Percentiles rank a stretch among this genome's conserved stretches.
phyloP scores from a whole-genome alignment of 495 filamentous ascomycete genomes.

The Daldinia grandis region DNA sequence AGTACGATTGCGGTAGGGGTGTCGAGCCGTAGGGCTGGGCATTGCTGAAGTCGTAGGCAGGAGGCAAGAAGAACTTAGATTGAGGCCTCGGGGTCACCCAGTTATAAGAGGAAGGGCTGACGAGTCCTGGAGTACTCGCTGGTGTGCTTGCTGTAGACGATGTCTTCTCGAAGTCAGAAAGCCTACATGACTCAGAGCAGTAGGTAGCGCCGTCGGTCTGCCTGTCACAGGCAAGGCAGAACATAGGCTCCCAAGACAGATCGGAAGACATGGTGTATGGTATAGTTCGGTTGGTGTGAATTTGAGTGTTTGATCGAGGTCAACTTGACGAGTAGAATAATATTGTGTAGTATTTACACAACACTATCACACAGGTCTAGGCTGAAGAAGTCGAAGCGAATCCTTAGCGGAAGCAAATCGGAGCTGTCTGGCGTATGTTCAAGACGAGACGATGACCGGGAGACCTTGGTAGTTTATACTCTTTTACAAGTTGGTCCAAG shows the following conservation, averaged over 20 bases:
- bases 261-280: slow-evolving; percentile 65
- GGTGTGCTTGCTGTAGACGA: slow-evolving; percentile 64
- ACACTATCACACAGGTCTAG: slow-evolving; percentile 26
- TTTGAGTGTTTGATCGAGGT: slow-evolving; percentile 16
- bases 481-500: slow-evolving; percentile 32
- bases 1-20: slow-evolving; percentile 42
- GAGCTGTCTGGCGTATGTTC: slow-evolving; percentile 19
- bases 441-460: slow-evolving; percentile 25
- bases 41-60: slow-evolving; percentile 73
- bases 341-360: slow-evolving; percentile 15
- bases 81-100: slow-evolving; percentile 52
- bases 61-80: slow-evolving; percentile 71
- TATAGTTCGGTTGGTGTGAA: slow-evolving; percentile 20
- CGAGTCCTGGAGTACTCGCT: slow-evolving; percentile 60
- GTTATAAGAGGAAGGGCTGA: slow-evolving; percentile 54
- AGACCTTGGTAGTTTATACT: slow-evolving; percentile 23
- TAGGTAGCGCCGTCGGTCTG: slow-evolving; percentile 83
- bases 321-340: slow-evolving; percentile 13
- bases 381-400: slow-evolving; percentile 14
- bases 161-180: slow-evolving; percentile 84
- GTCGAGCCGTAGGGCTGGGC: slow-evolving; percentile 56
- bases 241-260: slow-evolving; percentile 86
- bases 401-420: slow-evolving; percentile 14
- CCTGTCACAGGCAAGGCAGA: slow-evolving; percentile 93
- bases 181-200: slow-evolving; percentile 91